Evolutionary conservation across 2,329 filamentous ascomycete species (phyloP).

Genomic region (Dactylellina sp.): DNA sequence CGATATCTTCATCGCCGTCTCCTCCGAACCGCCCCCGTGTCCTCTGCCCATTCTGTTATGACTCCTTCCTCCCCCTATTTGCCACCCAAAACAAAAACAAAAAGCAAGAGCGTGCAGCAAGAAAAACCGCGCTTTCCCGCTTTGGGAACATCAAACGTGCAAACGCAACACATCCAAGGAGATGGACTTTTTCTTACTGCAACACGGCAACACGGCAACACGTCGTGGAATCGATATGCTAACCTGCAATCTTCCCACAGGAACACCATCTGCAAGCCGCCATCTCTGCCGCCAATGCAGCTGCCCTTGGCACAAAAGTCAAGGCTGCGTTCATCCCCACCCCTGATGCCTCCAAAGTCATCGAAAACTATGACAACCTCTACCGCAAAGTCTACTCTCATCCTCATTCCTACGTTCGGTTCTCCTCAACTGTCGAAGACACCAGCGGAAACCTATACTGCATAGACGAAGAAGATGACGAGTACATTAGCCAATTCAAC

Average conservation of each 20-base stretch:
- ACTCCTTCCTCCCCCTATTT: constrained; percentile 28
- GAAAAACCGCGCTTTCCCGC: constrained; percentile 30
- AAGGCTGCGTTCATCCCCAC: constrained; percentile 76
- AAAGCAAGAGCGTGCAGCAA: constrained; percentile 1
- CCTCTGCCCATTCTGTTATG: constrained; percentile 34
- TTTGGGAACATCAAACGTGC: constrained; percentile 30
- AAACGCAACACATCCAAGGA: constrained; percentile 35
- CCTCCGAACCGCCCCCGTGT: constrained; percentile 38
- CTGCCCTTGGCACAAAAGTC: constrained; percentile 71
- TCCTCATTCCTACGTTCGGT: constrained; percentile 93
- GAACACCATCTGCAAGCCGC: constrained; percentile 96
- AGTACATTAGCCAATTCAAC: constrained; percentile 86
- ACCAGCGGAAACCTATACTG: constrained; percentile 91
- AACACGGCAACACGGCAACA: constrained; percentile 12
- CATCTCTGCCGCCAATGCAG: constrained; percentile 72
- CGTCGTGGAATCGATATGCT: no score
- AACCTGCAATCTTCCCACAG: constrained; percentile 66
- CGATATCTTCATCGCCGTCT: constrained; percentile 37
- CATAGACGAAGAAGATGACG: constrained; percentile 90
- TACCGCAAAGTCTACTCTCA: constrained; percentile 84
- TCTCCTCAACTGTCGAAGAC: constrained; percentile 97
- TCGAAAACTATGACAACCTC: constrained; percentile 86
- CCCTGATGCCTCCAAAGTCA: constrained; percentile 71
- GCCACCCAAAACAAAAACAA: constrained; percentile 22
- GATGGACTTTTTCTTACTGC: constrained; percentile 34